Evolutionary conservation across 1,284 basidiomycete genomes (phyloP).

Genomic region (Leccinum discolor): DNA sequence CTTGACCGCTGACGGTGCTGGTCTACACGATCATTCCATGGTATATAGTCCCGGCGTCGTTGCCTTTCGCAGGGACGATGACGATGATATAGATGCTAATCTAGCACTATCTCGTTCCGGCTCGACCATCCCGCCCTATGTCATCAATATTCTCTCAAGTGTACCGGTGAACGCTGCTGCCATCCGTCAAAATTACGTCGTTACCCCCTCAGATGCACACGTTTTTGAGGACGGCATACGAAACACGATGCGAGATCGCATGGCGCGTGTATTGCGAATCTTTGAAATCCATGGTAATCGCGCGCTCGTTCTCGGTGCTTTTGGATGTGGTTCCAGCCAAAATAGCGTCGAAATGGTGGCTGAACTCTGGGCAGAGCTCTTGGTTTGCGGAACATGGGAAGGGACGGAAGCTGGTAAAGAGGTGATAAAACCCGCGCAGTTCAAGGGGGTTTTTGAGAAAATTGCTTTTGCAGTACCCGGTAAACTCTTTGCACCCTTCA

Average conservation of each 20-base stretch:
- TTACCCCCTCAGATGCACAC: constrained; percentile 35
- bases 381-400: constrained; percentile 39
- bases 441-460: constrained; percentile 43
- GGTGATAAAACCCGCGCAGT: constrained; percentile 29
- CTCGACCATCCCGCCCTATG: constrained; percentile 40
- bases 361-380: constrained; percentile 46
- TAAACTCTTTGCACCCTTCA: constrained; percentile 39
- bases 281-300: constrained; percentile 47
- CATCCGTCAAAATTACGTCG: constrained; percentile 40
- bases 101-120: constrained; percentile 3
- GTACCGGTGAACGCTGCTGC: constrained; percentile 46
- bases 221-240: constrained; percentile 44
- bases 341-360: constrained; percentile 45
- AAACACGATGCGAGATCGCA: constrained; percentile 33
- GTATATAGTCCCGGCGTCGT: constrained; percentile 50
- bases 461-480: constrained; percentile 47
- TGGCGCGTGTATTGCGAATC: constrained; percentile 42
- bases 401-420: constrained; percentile 20
- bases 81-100: constrained; percentile 22
- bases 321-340: constrained; percentile 46
- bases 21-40: constrained; percentile 48
- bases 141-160: constrained; percentile 45
- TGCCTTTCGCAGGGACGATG: constrained; percentile 47
- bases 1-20: constrained; percentile 35
- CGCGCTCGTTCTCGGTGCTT: constrained; percentile 46